These are phyloP conservation scores for Ogataea polymorpha DNA, from an alignment of 805 yeast genomes.

Conservation along the genomic window DNA sequence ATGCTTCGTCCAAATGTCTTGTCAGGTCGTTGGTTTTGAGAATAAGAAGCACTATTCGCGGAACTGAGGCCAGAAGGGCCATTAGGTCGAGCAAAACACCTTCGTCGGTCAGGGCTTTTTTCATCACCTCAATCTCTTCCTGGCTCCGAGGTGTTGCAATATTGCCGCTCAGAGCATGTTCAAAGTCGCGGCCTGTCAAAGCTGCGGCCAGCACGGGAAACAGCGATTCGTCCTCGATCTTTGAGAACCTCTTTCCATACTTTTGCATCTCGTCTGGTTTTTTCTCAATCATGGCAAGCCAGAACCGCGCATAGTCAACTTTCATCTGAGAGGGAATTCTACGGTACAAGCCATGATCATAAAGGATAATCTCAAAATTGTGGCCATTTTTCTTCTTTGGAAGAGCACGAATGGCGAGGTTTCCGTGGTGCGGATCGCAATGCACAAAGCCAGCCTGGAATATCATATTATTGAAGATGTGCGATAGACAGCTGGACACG, in stretches of 20 bases:
- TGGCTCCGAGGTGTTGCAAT: slow-evolving; percentile 51
- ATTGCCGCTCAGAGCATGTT: slow-evolving; percentile 66
- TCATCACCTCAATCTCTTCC: slow-evolving; percentile 68
- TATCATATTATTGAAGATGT: slow-evolving; percentile 91
- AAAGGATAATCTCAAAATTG: slow-evolving; percentile 87
- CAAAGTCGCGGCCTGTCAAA: slow-evolving; percentile 88
- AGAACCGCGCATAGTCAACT: slow-evolving; percentile 81
- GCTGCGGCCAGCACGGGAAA: slow-evolving; percentile 89
- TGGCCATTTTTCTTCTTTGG: slow-evolving; percentile 37
- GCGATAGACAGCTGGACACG: slow-evolving; percentile 82
- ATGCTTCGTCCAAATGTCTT: slow-evolving; percentile 78
- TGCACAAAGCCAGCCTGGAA: slow-evolving; percentile 91
- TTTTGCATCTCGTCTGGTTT: slow-evolving; percentile 62
- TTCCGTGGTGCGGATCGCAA: slow-evolving; percentile 99
- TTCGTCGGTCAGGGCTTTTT: slow-evolving; percentile 54
- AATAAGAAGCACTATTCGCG: slow-evolving; percentile 79
- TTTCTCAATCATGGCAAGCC: slow-evolving; percentile 83
- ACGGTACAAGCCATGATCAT: slow-evolving; percentile 94
- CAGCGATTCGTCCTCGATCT: slow-evolving; percentile 70
- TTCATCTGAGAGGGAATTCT: slow-evolving; percentile 75
- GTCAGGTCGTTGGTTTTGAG: slow-evolving; percentile 93
- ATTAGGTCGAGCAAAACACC: slow-evolving; percentile 72
- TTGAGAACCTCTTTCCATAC: slow-evolving; percentile 78
- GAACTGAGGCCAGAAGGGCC: slow-evolving; percentile 74
- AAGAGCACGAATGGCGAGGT: slow-evolving; percentile 71